Evolutionary conservation across 441 rosid species (phyloP).

Genomic region (Populus hybrid): DNA sequence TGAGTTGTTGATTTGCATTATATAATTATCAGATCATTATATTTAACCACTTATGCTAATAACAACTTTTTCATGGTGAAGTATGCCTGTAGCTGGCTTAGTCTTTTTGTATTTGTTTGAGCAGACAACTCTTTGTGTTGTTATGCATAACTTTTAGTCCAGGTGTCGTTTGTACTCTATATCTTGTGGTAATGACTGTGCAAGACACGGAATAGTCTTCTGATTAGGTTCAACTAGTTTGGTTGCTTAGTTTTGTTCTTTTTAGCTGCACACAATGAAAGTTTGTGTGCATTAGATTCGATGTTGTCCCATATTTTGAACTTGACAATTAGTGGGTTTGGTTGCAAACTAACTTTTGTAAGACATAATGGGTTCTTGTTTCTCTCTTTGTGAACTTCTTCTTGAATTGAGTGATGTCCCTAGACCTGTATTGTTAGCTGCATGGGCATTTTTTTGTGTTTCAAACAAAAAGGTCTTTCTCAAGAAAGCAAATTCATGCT

Average conservation of each 20-base stretch:
- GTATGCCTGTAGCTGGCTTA: neutral
- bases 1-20: neutral
- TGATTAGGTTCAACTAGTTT: neutral
- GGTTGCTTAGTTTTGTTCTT: neutral
- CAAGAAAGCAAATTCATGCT: neutral
- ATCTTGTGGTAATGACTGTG: neutral
- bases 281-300: neutral
- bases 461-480: neutral
- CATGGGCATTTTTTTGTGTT: neutral
- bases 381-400: neutral
- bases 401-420: neutral
- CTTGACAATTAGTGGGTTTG: neutral
- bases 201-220: neutral
- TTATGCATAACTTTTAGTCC: neutral
- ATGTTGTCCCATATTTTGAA: neutral
- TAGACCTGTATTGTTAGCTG: neutral
- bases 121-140: neutral
- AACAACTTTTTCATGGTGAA: neutral
- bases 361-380: neutral
- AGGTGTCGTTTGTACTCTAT: neutral
- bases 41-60: neutral
- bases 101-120: neutral
- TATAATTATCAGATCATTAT: neutral
- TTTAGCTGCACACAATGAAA: neutral
- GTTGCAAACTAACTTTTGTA: neutral